phyloP scores from a whole-genome alignment of 345 rosid species.

The Eucalyptus globulus region DNA sequence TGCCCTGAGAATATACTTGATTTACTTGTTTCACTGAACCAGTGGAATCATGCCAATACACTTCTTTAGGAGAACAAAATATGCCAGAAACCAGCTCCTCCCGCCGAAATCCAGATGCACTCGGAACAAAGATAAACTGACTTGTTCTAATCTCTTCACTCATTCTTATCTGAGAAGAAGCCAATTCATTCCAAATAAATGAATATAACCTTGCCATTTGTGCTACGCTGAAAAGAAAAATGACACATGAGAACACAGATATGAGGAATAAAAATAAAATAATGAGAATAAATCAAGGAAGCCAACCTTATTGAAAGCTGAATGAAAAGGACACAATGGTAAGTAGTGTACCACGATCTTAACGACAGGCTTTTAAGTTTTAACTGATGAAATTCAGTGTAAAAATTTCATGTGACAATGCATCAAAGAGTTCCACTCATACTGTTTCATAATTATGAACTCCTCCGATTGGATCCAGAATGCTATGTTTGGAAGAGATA shows the following conservation, averaged over 20 bases:
- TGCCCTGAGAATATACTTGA: conserved; percentile 17
- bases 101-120: conserved; percentile 21
- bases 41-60: conserved; percentile 80
- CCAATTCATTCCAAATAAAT: conserved; percentile 62
- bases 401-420: neutral
- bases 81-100: conserved; percentile 51
- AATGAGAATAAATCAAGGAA: neutral
- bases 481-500: neutral
- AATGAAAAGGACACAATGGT: neutral
- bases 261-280: neutral
- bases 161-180: conserved; percentile 33
- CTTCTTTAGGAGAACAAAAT: conserved; percentile 57
- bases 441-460: neutral
- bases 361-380: neutral
- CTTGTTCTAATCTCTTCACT: conserved; percentile 30
- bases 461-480: neutral
- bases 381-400: neutral
- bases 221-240: conserved; percentile 37
- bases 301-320: neutral
- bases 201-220: conserved; percentile 73
- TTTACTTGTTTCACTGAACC: conserved; percentile 44
- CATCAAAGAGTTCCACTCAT: neutral
- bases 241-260: neutral
- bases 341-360: neutral
- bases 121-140: conserved; percentile 71